Evolutionary conservation across 371 early-diverging fungal species (phyloP), one percentile per base, ranked within the genome.

Genomic region (Apophysomyces elegans): DNA sequence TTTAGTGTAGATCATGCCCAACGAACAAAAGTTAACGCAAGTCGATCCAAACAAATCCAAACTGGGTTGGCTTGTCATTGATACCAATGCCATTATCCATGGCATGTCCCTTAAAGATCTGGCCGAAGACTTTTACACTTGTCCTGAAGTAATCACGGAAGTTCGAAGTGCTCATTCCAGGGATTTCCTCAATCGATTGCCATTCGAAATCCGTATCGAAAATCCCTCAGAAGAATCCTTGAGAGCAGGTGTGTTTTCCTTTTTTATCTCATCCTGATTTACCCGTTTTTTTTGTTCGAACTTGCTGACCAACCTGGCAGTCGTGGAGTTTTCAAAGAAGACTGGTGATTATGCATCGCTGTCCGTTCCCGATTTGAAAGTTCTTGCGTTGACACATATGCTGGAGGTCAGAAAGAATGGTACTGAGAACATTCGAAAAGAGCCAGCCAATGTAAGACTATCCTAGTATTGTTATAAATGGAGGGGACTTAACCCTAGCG

Each of bases 271-370:
- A 2, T 37, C 14, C 21, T 7, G 8, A 8, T 7, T 7, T 26
- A 60, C 7, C 47, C 11, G 11, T 2, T n/a, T 26, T 26, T 26
- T 7, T 64, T 38, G 14, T 47, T 36, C 36, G 18, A 14, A 35
- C 61, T 13, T 61, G 7, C 14, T 43, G 59, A 12, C 44, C 14
- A 14, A 36, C 35, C 50, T 21, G 1, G 47, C 63, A 90, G 96
- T 95, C 16, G 78, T 90, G 14, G 87, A 85, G 21, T 96, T 96
- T 73, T 85, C 98, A 37, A 93, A 91, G 67, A 91, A 90, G 79
- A 96, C 99, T 1, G 99, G 99, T 44, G 99, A 98, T 78, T 95
- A 84, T 72, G 81, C 93, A 13, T 84, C 86, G 9, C 80, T 98
- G 41, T 92, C 95, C 5, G 70, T 83, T 39, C 90, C 94, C 5